Base-by-base conservation (phyloP, 2,329 filamentous ascomycete species). In the Coleophoma crateriformis region DNA sequence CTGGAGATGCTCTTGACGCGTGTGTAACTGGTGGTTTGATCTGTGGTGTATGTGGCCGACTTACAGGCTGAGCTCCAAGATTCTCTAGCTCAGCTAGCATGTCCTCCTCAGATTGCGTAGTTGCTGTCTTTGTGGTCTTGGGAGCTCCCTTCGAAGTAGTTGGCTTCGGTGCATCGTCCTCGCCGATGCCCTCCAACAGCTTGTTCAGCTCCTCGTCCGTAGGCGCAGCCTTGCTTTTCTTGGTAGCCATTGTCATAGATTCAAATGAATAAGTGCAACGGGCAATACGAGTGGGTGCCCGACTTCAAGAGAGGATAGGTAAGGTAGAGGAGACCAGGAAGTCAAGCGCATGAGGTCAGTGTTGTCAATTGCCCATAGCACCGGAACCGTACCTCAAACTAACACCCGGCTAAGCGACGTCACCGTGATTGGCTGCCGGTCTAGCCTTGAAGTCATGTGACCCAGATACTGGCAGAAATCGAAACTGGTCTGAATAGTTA, bases 21-120 rank as follows among this genome's bases (percentile, higher is more conserved):
- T 38, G 35, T 14, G 35, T 38, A 32, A 13, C 41, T 32, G 19
- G 19, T 2, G 17, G 20, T 58, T 81, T 79, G 64, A 82, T 67
- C 58, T 88, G 87, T 37, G 92, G 94, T 1, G 92, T 97, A 61
- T 88, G 85, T 14, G 92, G 88, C 44, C 91, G 84, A 55, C 84
- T 84, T 54, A 74, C 63, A 33, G 88, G 79, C 63, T 85, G 83
- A 48, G 81, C 77, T 61, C 82, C 88, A 19, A 66, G 57, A 59
- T 85, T 84, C 67, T 95, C 89, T 53, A 97, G 81, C 61, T 96
- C 91, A 54, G 90, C 90, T 37, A 97, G 79, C 50, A 92, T 82
- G 65, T 96, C 90, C 59, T 88, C 79, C 61, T 85, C 64, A 40
- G 58, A 52, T 42, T 65, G 63, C 11, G 62, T 57, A 78, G 59